A percentile compares a stretch with the other conserved stretches of the same genome.
Evolutionary conservation across 352 stramenopile genomes (phyloP).

Genomic region (Pythium vanterpoolii): DNA sequence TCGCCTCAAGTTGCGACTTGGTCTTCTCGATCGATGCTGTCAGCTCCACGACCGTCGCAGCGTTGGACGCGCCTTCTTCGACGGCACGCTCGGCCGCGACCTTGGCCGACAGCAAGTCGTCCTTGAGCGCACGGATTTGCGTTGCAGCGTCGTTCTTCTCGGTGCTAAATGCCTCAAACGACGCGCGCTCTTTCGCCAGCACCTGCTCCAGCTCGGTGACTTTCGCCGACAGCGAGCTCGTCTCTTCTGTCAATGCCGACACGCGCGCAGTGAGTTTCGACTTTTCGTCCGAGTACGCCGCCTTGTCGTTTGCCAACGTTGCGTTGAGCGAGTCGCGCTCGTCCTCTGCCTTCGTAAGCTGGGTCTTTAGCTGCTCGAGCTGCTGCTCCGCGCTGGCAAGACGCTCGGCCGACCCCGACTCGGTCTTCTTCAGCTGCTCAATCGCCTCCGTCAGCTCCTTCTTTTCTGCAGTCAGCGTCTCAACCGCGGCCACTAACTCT

Average conservation of each 20-base stretch:
- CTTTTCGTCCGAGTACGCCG: constrained; percentile 20
- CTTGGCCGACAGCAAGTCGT: constrained; percentile 44
- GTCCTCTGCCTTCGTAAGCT: constrained; percentile 7
- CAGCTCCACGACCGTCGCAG: constrained; percentile 36
- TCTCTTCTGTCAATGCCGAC: constrained; percentile 30
- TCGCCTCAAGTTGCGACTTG: constrained; percentile 32
- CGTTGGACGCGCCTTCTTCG: constrained; percentile 28
- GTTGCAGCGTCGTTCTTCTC: constrained; percentile 42
- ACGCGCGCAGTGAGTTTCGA: constrained; percentile 15
- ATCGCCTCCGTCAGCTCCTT: constrained; percentile 18
- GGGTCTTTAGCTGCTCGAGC: constrained; percentile 20
- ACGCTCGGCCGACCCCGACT: constrained; percentile 12
- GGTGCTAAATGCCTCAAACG: constrained; percentile 17
- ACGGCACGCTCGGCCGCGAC: constrained; percentile 35
- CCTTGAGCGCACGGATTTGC: constrained; percentile 45
- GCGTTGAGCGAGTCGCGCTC: constrained; percentile 24
- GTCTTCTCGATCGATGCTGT: constrained; percentile 28
- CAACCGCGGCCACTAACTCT: constrained; percentile 18
- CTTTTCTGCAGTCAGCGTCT: constrained; percentile 19
- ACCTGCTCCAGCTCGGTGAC: constrained; percentile 9
- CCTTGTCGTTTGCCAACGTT: constrained; percentile 29
- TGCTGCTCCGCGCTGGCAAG: constrained; percentile 10
- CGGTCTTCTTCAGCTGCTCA: constrained; percentile 1
- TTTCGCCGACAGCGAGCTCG: constrained; percentile 19
- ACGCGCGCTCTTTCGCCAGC: constrained; percentile 30